phyloP scores from a whole-genome alignment of 306 rosid genomes.

The Quercus suber region DNA sequence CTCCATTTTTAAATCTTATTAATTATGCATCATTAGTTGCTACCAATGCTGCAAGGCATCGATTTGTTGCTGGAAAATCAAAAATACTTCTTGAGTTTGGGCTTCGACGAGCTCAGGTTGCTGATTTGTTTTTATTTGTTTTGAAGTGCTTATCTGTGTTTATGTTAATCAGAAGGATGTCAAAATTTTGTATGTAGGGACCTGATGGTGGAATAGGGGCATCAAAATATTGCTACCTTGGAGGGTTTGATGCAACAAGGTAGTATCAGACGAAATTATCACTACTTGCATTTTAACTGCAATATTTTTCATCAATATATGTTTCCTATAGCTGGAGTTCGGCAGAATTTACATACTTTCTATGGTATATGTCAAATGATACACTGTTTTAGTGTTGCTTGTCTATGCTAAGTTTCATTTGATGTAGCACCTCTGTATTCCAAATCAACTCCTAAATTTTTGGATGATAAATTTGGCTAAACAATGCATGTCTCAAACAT shows the following conservation, averaged over 20 bases:
- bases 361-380: background rate
- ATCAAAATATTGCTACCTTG: conserved; percentile 88
- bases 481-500: background rate
- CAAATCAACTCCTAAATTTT: background rate
- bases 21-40: conserved; percentile 83
- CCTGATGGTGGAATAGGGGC: conserved; percentile 97
- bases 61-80: conserved; percentile 86
- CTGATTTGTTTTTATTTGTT: conserved; percentile 20
- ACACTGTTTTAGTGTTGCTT: background rate
- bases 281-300: background rate
- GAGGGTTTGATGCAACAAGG: conserved; percentile 98
- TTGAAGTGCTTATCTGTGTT: background rate
- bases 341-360: background rate
- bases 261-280: conserved; percentile 19
- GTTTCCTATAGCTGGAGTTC: background rate
- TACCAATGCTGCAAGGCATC: conserved; percentile 95
- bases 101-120: conserved; percentile 82
- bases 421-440: background rate
- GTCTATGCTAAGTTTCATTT: background rate
- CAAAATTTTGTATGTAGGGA: conserved; percentile 53
- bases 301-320: background rate
- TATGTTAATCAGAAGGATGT: conserved; percentile 18
- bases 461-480: background rate
- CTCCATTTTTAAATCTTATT: conserved; percentile 73
- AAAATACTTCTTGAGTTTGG: conserved; percentile 91